A percentile compares a stretch with the other conserved stretches of the same genome.
phyloP scores from a whole-genome alignment of 2,329 filamentous ascomycete genomes.

The Penicillium crustosum region DNA sequence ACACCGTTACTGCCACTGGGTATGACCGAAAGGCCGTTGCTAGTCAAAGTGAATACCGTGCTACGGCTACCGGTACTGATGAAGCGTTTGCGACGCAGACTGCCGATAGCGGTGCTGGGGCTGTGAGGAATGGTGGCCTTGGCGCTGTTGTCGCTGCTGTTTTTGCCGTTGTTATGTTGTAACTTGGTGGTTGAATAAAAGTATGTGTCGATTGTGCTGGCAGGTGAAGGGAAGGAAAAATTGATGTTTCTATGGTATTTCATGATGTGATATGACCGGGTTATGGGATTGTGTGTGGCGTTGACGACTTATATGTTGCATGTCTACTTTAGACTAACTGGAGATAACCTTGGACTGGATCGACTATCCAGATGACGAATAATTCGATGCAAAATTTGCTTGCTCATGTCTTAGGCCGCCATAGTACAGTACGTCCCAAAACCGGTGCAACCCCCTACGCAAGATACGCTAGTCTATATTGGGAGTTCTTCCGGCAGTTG shows the following conservation, averaged over 20 bases:
- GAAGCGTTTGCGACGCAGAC: conserved; percentile 11
- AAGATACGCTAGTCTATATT: too few species aligned
- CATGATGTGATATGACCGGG: not conserved
- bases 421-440: too few species aligned
- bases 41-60: conserved; percentile 16
- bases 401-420: not conserved
- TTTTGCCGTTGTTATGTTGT: conserved; percentile 12
- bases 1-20: conserved; percentile 39
- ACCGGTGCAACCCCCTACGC: too few species aligned
- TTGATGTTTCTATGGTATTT: not conserved
- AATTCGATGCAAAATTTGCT: not conserved
- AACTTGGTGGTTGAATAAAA: not conserved
- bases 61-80: conserved; percentile 18
- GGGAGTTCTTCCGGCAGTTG: too few species aligned
- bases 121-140: not conserved
- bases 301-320: not conserved
- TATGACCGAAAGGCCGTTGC: conserved; percentile 24
- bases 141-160: conserved; percentile 8
- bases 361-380: not conserved
- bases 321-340: not conserved
- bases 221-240: too few species aligned
- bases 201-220: not conserved
- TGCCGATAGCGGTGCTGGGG: conserved; percentile 5
- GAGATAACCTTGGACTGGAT: not conserved
- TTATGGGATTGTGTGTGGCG: not conserved